phyloP scores from a whole-genome alignment of 2,329 filamentous ascomycete species.

The Fusarium acutatum region DNA sequence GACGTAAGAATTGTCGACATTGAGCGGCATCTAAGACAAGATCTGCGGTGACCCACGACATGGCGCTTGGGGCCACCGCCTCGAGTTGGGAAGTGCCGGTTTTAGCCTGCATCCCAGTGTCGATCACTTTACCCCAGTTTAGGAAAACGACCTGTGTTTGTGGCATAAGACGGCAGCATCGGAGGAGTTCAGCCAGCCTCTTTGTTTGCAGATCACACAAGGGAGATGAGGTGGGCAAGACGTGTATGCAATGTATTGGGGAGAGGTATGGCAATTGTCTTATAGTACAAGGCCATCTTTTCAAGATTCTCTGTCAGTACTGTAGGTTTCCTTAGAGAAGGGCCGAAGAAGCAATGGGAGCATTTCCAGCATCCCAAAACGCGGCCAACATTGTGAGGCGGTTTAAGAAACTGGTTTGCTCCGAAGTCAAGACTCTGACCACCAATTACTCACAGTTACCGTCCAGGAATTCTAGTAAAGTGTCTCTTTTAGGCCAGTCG shows the following conservation, averaged over 20 bases:
- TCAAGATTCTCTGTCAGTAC: neutral
- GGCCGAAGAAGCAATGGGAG: neutral
- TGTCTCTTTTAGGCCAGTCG: accelerated
- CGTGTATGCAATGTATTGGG: neutral
- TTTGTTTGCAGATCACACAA: neutral
- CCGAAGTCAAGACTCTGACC: accelerated
- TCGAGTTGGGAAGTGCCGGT: neutral
- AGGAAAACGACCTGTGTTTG: accelerated
- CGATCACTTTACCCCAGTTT: neutral
- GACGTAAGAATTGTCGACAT: neutral
- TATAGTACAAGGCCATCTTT: accelerated
- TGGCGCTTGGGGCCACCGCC: neutral
- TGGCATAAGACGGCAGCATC: neutral
- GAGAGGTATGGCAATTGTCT: neutral
- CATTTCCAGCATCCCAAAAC: neutral
- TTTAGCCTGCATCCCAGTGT: neutral
- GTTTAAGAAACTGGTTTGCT: accelerated
- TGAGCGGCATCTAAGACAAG: neutral
- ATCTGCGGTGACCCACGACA: neutral
- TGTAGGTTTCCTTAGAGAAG: neutral
- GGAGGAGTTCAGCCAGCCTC: neutral
- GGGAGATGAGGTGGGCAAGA: neutral
- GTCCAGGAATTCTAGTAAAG: neutral
- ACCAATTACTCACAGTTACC: accelerated
- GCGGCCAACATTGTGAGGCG: accelerated